Base-by-base conservation (phyloP, 2,329 filamentous ascomycete genomes). In the Pestalotiopsis sp. region DNA sequence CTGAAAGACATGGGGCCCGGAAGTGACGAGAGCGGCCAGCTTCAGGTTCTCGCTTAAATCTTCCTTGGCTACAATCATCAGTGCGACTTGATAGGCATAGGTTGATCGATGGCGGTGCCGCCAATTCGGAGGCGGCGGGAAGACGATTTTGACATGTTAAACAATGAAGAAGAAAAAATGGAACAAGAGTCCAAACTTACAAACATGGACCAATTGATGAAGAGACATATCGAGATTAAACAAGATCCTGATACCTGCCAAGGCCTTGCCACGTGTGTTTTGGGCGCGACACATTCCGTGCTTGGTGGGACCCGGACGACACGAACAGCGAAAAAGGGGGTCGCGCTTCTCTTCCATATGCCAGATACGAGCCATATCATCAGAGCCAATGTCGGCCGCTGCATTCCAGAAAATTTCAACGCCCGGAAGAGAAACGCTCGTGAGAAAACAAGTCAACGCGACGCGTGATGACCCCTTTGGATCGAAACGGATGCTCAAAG, bases 261-360 rank as follows among this genome's bases (percentile, higher is more conserved):
- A 61, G 58, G 24, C 20, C 60, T 63, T 63, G 60, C 39, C 22
- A 38, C 38, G 20, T 30, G 60, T 63, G 60, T 63, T 63, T 63
- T 52, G 60, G 60, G 60, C 60, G 60, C 35, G 22, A 10, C 60
- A 63, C n/a, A 63, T 48, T 39, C 60, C 60, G 60, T 63, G 60
- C 60, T 61, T 61, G 60, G 60, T 63, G 30, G 60, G 60, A 63
- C 14, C 14, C 44, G 3, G 44, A 39, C 38, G 14, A 48, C 38
- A 63, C 60, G 48, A 52, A 63, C 60, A 63, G 38, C 60, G 39
- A 63, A 63, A 63, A 63, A 39, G 60, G 60, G 60, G 38, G 30
- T 35, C 60, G 60, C 40, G 39, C 39, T 39, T 35, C 14, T 22
- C 20, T 10, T 57, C n/a, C 13, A 17, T 61, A 26, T 58, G 22